A percentile compares a stretch with the other conserved stretches of the same genome.
Conservation (phyloP, 108 stramenopile genomes). For the Skeletonema costatum region DNA sequence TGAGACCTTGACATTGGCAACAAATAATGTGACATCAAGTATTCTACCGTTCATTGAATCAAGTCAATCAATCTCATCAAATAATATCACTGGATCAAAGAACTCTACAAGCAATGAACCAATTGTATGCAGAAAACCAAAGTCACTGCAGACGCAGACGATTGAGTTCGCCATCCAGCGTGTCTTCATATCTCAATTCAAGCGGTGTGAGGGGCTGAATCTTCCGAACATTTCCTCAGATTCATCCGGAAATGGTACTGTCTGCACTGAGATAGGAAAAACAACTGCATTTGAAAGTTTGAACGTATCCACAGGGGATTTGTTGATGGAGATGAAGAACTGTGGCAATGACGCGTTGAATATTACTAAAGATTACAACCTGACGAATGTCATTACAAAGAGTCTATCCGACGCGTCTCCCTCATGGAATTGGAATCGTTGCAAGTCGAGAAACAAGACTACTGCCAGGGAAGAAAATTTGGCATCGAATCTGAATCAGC, state of each 20-base stretch:
- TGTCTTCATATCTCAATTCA: background rate
- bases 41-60: background rate
- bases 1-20: background rate
- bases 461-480: background rate
- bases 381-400: background rate
- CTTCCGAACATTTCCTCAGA: background rate
- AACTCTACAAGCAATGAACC: background rate
- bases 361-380: background rate
- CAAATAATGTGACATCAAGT: no score
- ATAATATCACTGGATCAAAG: background rate
- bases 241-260: background rate
- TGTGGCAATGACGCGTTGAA: background rate
- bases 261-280: background rate
- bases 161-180: background rate
- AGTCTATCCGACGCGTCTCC: background rate
- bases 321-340: background rate
- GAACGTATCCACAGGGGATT: background rate
- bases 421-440: background rate
- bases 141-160: background rate
- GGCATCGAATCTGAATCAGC: background rate
- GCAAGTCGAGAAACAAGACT: background rate
- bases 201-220: background rate
- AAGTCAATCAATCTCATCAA: background rate
- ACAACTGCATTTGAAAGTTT: background rate
- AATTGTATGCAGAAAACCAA: background rate